Conservation (phyloP, 2,329 filamentous ascomycete genomes). For the Ascochyta clinopodiicola region DNA sequence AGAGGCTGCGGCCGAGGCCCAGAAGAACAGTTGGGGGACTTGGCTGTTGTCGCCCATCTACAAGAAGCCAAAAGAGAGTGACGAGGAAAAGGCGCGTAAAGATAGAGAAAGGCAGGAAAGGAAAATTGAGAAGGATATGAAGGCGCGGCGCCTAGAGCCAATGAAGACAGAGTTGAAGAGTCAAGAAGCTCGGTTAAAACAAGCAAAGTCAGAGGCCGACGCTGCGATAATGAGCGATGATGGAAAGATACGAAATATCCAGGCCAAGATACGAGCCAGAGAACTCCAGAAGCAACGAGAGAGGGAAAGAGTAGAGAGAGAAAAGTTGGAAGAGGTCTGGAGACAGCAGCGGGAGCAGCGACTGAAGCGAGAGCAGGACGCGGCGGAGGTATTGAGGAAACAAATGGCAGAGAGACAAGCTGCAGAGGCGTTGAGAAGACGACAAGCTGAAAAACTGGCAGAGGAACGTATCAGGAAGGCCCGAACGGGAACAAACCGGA, state of each 20-base stretch:
- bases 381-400: slow-evolving; percentile 1
- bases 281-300: neutral
- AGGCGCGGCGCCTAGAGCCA: slow-evolving; percentile 34
- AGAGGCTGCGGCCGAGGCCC: slow-evolving; percentile 37
- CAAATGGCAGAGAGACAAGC: neutral
- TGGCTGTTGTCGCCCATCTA: slow-evolving; percentile 36
- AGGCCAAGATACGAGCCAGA: neutral
- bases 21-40: slow-evolving; percentile 42
- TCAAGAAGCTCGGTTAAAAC: slow-evolving; percentile 15
- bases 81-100: slow-evolving; percentile 45
- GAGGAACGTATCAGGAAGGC: too few species aligned
- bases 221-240: slow-evolving; percentile 26
- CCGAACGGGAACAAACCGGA: too few species aligned
- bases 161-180: slow-evolving; percentile 27
- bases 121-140: slow-evolving; percentile 42
- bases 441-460: too few species aligned
- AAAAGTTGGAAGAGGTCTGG: neutral
- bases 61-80: slow-evolving; percentile 35
- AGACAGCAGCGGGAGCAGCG: slow-evolving; percentile 4
- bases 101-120: slow-evolving; percentile 42
- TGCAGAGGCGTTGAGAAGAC: too few species aligned
- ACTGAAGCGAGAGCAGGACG: slow-evolving; percentile 3
- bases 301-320: slow-evolving; percentile 4
- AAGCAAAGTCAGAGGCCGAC: slow-evolving; percentile 21
- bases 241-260: slow-evolving; percentile 17